These are phyloP conservation scores for Alternaria tenuissima DNA, from an alignment of 2,329 filamentous ascomycete genomes.

Conservation along the genomic window DNA sequence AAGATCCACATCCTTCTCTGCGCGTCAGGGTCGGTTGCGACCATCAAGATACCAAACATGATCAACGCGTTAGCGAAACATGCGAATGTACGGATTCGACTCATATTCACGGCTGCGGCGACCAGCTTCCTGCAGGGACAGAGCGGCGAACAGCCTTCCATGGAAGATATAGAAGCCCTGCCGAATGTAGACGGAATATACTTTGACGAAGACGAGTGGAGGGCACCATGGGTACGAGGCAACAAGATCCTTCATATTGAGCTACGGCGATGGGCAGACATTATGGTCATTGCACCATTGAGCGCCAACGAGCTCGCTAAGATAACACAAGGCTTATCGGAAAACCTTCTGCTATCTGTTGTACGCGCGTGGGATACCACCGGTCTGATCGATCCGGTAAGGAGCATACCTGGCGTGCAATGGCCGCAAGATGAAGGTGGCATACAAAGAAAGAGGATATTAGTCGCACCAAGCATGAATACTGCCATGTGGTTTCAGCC, in stretches of 20 bases:
- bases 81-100: constrained; percentile 75
- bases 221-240: constrained; percentile 77
- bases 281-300: constrained; percentile 81
- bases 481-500: constrained; percentile 90
- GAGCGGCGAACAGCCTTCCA: constrained; percentile 75
- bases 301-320: constrained; percentile 89
- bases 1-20: constrained; percentile 69
- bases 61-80: constrained; percentile 62
- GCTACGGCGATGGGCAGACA: constrained; percentile 80
- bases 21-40: constrained; percentile 79
- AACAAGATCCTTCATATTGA: constrained; percentile 91
- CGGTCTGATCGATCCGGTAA: constrained; percentile 42
- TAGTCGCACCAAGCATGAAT: constrained; percentile 88
- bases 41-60: constrained; percentile 73
- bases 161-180: constrained; percentile 66
- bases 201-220: constrained; percentile 87
- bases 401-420: constrained; percentile 36
- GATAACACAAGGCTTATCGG: constrained; percentile 77
- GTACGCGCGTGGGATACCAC: constrained; percentile 86
- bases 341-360: constrained; percentile 76
- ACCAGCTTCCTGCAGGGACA: constrained; percentile 79
- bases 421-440: constrained; percentile 28
- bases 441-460: constrained; percentile 64
- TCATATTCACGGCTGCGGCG: constrained; percentile 80
- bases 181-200: constrained; percentile 84